These are phyloP conservation scores for Rhododendron simsii DNA, from an alignment of 148 eudicot species.

Conservation along the genomic window DNA sequence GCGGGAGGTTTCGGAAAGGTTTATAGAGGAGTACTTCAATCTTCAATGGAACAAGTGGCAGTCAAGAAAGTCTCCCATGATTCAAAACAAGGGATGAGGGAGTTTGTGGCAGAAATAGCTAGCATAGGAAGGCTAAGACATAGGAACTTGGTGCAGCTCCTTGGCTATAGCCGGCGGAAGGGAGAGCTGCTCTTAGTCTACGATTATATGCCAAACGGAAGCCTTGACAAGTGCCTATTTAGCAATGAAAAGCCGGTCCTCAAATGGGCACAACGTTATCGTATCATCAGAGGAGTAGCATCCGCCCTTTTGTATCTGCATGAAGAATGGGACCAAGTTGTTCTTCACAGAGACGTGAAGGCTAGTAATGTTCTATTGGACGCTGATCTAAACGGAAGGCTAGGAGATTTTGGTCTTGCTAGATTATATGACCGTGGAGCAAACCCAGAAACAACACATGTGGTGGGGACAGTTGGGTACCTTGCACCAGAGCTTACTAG, in stretches of 20 bases:
- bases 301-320: constrained; percentile 42
- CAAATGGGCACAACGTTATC: constrained; percentile 27
- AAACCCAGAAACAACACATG: constrained; percentile 35
- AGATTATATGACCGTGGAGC: constrained; percentile 38
- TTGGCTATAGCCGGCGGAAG: constrained; percentile 31
- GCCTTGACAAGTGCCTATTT: constrained; percentile 39
- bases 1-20: constrained; percentile 45
- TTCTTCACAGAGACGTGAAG: constrained; percentile 43
- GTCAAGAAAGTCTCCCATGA: constrained; percentile 36
- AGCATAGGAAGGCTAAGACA: constrained; percentile 43
- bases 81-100: constrained; percentile 36
- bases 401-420: constrained; percentile 48
- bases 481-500: constrained; percentile 41
- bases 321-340: constrained; percentile 51
- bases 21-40: constrained; percentile 32
- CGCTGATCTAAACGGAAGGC: constrained; percentile 31
- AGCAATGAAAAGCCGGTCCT: not conserved
- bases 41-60: constrained; percentile 20
- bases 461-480: constrained; percentile 42
- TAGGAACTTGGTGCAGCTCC: constrained; percentile 40
- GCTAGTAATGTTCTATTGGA: constrained; percentile 43
- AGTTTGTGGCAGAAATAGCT: constrained; percentile 33
- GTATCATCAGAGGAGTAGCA: constrained; percentile 36
- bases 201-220: constrained; percentile 35
- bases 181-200: not conserved